Percentiles rank a stretch among this genome's conserved stretches.
Conservation (phyloP, 371 early-diverging fungal species). For the Rhizopus sp. region DNA sequence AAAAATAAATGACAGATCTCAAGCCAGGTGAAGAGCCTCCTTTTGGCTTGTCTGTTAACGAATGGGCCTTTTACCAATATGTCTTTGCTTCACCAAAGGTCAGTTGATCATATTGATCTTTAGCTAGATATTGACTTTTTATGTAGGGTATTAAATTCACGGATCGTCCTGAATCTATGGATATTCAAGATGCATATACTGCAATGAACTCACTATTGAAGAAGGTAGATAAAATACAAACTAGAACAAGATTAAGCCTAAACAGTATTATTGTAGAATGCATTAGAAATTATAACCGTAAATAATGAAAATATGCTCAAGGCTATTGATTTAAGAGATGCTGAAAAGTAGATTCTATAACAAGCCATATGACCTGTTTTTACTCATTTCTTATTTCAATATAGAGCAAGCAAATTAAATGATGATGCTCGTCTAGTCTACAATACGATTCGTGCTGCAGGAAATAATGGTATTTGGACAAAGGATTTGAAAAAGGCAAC, state of each 20-base stretch:
- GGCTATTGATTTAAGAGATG: slow-evolving; percentile 40
- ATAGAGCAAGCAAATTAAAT: slow-evolving; percentile 45
- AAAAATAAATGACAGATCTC: slow-evolving; percentile 12
- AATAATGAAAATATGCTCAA: slow-evolving; percentile 49
- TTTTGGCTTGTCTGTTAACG: slow-evolving; percentile 24
- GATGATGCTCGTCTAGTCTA: slow-evolving; percentile 70
- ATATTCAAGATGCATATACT: slow-evolving; percentile 39
- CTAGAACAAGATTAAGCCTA: not conserved
- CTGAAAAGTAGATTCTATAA: slow-evolving; percentile 42
- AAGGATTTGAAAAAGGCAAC: slow-evolving; percentile 87
- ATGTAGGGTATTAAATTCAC: slow-evolving; percentile 42
- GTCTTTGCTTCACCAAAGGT: slow-evolving; percentile 23
- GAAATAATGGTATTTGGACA: slow-evolving; percentile 91
- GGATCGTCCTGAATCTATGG: slow-evolving; percentile 48
- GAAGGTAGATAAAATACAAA: slow-evolving; percentile 40
- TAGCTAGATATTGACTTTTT: not conserved
- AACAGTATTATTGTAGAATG: slow-evolving; percentile 20
- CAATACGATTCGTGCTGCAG: slow-evolving; percentile 79
- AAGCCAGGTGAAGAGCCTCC: slow-evolving; percentile 20
- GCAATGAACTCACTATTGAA: slow-evolving; percentile 55
- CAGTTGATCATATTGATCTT: not conserved
- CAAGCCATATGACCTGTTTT: not conserved
- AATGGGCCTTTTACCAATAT: slow-evolving; percentile 34
- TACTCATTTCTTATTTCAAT: not conserved
- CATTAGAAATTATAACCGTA: slow-evolving; percentile 30